Conservation (phyloP, 2,329 filamentous ascomycete genomes). For the Rhynchosporium agropyri region DNA sequence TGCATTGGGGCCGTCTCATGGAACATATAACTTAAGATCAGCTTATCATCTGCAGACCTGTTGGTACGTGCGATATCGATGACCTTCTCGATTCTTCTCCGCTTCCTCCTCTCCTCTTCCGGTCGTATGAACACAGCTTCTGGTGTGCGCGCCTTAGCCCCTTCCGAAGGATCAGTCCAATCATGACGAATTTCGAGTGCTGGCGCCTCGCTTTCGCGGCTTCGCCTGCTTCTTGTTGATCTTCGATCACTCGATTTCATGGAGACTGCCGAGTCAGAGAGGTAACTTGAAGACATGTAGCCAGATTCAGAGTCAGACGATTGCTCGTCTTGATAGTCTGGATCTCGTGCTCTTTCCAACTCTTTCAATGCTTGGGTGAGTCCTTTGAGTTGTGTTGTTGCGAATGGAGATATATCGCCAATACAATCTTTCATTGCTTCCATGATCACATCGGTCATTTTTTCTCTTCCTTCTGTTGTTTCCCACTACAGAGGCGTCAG, state of each 20-base stretch:
- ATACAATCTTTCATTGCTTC: slow-evolving; percentile 12
- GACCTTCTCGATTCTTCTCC: slow-evolving; percentile 4
- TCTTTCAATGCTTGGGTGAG: slow-evolving; percentile 5
- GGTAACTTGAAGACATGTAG: neutral
- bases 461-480: neutral
- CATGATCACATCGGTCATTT: slow-evolving; percentile 12
- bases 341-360: neutral
- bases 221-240: neutral
- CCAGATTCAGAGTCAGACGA: neutral
- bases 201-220: neutral
- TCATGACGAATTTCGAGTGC: neutral
- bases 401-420: neutral
- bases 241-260: neutral
- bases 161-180: neutral
- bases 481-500: neutral
- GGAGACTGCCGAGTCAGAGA: neutral
- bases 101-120: neutral
- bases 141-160: neutral
- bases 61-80: neutral
- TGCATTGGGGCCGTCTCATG: slow-evolving; percentile 12
- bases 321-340: neutral
- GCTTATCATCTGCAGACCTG: slow-evolving; percentile 5
- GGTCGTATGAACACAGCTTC: neutral
- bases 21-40: slow-evolving; percentile 11
- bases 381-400: slow-evolving; percentile 2